Base-by-base conservation (phyloP, 2,329 filamentous ascomycete genomes). In the Colletotrichum spinosum region DNA sequence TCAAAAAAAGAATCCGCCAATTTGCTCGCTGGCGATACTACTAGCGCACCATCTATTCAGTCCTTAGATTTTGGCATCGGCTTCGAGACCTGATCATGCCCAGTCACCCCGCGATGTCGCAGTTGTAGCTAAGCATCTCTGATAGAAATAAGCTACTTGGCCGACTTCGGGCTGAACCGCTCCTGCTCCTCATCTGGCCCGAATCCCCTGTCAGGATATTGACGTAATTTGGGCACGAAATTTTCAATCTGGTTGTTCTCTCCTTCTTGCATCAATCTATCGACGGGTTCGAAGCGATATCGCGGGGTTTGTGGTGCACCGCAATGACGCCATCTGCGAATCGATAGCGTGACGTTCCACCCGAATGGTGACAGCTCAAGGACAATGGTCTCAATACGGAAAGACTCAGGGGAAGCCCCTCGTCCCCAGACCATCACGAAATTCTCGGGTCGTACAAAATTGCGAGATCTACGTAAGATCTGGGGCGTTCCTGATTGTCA, bases 321-420 rank as follows among this genome's bases (percentile, higher is more conserved):
- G 15, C n/a, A 46, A 65, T 65, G 57, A 61, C 51, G 62, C 62
- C 45, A 65, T 61, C 45, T 34, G n/a, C 12, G 39, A 52, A 37
- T 35, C 25, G 41, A 61, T 61, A 65, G 42, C 57, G 62, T 61
- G 57, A 61, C 46, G 25, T 61, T 61, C 57, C 39, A 61, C 51
- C 25, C 33, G 12, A 12, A 55, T 61, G 57, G 46, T 61, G 57
- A 46, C 17, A 55, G 13, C 25, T 17, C 4, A 11, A 41, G 33
- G 25, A 7, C 13, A 9, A 15, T 8, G 12, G 35, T 12, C 39
- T 38, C 8, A 38, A 60, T 25, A 4, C 7, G 38, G 48, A 6
- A 33, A 17, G 6, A 34, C 15, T 13, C 35, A 39, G 33, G 25
- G 51, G n/a, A 60, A 39, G 17, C 56, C 44, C 35, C 50, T 55